Evolutionary conservation across 345 rosid genomes (phyloP).

Genomic region (Diplotaxis tenuifolia): DNA sequence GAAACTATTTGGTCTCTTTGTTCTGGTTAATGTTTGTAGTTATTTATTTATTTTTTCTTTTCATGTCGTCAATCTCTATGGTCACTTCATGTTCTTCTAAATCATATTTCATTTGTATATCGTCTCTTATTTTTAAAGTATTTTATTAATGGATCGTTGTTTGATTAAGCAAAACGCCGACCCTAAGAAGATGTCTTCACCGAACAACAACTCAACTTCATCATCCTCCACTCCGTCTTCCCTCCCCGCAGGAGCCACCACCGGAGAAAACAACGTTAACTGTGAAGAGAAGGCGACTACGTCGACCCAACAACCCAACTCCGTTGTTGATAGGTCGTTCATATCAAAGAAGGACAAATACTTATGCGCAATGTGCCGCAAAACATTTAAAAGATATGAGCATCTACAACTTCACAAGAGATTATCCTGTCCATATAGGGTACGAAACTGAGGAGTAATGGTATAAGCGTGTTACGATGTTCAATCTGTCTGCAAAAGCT

Average conservation of each 20-base stretch:
- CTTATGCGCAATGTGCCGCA: not conserved
- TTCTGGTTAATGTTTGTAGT: not conserved
- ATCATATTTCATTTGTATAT: not conserved
- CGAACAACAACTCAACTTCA: not conserved
- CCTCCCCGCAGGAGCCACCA: not conserved
- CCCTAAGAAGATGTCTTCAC: not conserved
- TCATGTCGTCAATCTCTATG: not conserved
- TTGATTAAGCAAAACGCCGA: not conserved
- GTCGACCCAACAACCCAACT: not conserved
- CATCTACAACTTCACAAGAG: no score
- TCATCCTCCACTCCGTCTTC: not conserved
- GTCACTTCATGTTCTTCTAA: not conserved
- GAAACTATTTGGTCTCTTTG: no score
- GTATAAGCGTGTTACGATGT: no score
- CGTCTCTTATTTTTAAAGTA: not conserved
- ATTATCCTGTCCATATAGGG: no score
- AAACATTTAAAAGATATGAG: not conserved
- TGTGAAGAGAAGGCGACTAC: not conserved
- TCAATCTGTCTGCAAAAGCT: no score
- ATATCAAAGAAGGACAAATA: not conserved
- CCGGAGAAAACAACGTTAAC: not conserved
- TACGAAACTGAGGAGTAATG: no score
- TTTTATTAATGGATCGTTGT: not conserved
- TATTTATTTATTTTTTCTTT: not conserved
- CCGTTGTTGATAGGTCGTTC: not conserved